These are phyloP conservation scores for Linaria vulgaris DNA, from an alignment of 257 asterid species.

Conservation along the genomic window DNA sequence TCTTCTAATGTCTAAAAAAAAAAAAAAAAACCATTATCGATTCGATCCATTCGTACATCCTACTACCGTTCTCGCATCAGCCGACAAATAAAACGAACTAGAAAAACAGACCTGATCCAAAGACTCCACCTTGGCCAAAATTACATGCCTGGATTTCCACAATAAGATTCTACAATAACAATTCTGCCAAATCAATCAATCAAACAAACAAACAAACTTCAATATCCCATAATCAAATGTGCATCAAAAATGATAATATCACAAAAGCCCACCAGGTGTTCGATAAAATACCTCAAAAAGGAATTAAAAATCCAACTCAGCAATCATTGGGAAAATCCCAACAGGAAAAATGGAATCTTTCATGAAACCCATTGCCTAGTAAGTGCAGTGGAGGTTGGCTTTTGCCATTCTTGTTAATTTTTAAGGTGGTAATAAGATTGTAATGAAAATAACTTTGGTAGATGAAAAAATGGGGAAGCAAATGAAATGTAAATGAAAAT, in stretches of 20 bases:
- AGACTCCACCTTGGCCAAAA: too few species aligned
- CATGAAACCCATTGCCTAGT: conserved; percentile 19
- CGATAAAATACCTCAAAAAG: not conserved
- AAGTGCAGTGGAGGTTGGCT: conserved; percentile 22
- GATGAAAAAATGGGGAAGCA: conserved; percentile 28
- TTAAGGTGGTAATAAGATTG: not conserved
- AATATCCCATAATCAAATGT: not conserved
- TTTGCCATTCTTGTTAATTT: conserved; percentile 24
- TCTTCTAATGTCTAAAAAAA: not conserved
- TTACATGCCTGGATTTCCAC: conserved; percentile 3
- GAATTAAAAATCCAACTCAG: conserved; percentile 1
- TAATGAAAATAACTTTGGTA: conserved; percentile 18
- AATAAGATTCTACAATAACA: conserved; percentile 12
- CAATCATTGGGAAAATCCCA: conserved; percentile 17
- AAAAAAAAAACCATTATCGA: not conserved
- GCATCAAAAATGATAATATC: not conserved
- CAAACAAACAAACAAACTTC: not conserved
- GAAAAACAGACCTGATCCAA: not conserved
- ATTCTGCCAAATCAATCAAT: not conserved
- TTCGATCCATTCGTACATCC: not conserved
- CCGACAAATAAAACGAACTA: conserved; percentile 5
- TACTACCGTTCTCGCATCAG: not conserved
- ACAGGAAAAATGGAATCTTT: conserved; percentile 1
- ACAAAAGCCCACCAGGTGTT: not conserved
- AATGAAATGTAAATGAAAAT: conserved; percentile 11